Base-by-base conservation (phyloP, 2,329 filamentous ascomycete genomes). In the Pseudopithomyces maydicus region DNA sequence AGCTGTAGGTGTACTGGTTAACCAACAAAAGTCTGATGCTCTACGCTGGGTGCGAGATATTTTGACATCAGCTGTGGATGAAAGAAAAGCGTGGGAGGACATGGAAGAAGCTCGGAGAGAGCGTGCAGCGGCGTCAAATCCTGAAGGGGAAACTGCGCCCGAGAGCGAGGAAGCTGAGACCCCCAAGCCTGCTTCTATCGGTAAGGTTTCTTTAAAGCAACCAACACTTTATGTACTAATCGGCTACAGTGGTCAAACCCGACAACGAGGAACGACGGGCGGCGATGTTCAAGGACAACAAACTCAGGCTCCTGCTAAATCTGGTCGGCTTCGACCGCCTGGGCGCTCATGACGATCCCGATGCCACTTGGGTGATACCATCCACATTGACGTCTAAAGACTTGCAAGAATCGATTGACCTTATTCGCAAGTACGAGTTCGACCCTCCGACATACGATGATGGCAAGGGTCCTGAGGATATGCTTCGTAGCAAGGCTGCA, bases 201-300 rank as follows among this genome's bases (percentile, higher is more conserved):
- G 73, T 74, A 59, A 64, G 61, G 64, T 33, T 22, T 15, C 23
- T 4, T 10, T 55, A 29, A 38, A 54, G 66, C 33, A 64, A 67
- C 19, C 23, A 61, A 67, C 20, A 59, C 74, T 53, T 69, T 74
- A 14, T 66, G 2, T 53, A 39, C 54, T 71, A 64, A 67, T 32
- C 44, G 20, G 1, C 4, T 12, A 7, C 55, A 62, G 65, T 74
- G 6, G 62, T 65, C 61, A 84, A 82, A 49, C 82, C 90, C 0
- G 86, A 89, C 55, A 86, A 84, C 41, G 85, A 90, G 44, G 82
- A 85, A 47, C 86, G 88, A 39, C 87, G 88, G 49, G 84, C 83
- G 20, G 89, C 91, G 23, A 88, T 97, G 77, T 96, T 96, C 80
- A 96, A 92, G 71, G 96, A 98, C 74, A 88, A 90, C 10, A 89